Evolutionary conservation across 1,284 basidiomycete genomes (phyloP).

Genomic region (Abortiporus biennis): DNA sequence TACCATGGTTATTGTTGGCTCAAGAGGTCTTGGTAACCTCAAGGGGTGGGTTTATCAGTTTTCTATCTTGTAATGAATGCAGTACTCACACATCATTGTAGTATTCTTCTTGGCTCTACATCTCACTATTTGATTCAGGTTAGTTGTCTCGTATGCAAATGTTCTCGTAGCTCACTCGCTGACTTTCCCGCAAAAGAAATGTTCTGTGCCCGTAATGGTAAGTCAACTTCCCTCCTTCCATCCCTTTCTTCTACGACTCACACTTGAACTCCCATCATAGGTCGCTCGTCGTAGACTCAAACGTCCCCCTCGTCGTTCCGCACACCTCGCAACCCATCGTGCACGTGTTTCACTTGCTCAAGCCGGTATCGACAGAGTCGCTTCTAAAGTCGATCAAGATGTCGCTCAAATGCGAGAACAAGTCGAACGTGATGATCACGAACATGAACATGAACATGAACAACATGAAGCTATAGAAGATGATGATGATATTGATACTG

Average conservation of each 20-base stretch:
- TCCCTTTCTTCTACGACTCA: background rate
- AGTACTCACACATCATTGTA: slow-evolving; percentile 23
- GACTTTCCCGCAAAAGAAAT: slow-evolving; percentile 35
- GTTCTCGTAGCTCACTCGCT: slow-evolving; percentile 3
- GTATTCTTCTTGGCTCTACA: slow-evolving; percentile 94
- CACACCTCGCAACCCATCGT: slow-evolving; percentile 34
- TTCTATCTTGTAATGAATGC: slow-evolving; percentile 1
- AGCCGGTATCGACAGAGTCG: slow-evolving; percentile 73
- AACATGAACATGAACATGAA: slow-evolving; percentile 23
- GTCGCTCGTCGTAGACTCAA: slow-evolving; percentile 53
- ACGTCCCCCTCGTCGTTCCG: slow-evolving; percentile 34
- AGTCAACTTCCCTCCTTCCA: background rate
- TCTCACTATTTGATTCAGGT: slow-evolving; percentile 94
- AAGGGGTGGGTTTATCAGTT: slow-evolving; percentile 67
- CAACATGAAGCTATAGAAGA: slow-evolving; percentile 55
- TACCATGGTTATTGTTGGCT: slow-evolving; percentile 93
- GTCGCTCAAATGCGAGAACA: slow-evolving; percentile 66
- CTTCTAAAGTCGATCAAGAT: slow-evolving; percentile 63
- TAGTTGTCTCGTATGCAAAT: slow-evolving; percentile 10
- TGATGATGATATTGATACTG: slow-evolving; percentile 23
- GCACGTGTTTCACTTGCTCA: slow-evolving; percentile 76
- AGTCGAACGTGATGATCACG: slow-evolving; percentile 38
- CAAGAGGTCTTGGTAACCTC: slow-evolving; percentile 83
- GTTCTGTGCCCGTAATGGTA: slow-evolving; percentile 65
- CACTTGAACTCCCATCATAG: slow-evolving; percentile 6